These are phyloP conservation scores for Sanchytrium tribonematis DNA, from an alignment of 371 early-diverging fungal genomes.

Conservation along the genomic window DNA sequence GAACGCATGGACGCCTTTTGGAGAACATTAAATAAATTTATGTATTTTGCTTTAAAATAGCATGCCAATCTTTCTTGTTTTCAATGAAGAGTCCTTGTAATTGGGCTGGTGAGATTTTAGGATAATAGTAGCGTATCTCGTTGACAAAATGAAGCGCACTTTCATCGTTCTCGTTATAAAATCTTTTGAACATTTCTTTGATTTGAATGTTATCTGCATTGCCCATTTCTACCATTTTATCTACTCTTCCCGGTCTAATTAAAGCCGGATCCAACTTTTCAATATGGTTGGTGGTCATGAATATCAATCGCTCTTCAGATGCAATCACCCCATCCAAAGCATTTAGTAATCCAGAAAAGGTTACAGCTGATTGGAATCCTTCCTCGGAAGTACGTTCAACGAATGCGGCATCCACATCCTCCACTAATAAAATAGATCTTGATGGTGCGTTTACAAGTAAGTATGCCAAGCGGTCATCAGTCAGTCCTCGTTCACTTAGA, in stretches of 20 bases:
- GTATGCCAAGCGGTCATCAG: conserved; percentile 81
- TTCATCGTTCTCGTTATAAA: conserved; percentile 31
- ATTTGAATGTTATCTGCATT: conserved; percentile 50
- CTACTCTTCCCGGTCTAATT: conserved; percentile 93
- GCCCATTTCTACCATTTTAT: conserved; percentile 64
- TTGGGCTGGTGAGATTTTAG: conserved; percentile 36
- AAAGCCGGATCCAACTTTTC: conserved; percentile 87
- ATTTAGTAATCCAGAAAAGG: conserved; percentile 93
- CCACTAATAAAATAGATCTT: conserved; percentile 80
- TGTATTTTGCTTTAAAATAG: background rate
- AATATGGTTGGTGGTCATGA: conserved; percentile 98
- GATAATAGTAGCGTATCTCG: conserved; percentile 12
- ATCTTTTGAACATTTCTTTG: conserved; percentile 49
- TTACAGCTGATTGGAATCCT: conserved; percentile 64
- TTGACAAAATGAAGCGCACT: conserved; percentile 37
- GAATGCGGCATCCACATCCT: conserved; percentile 98
- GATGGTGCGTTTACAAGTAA: conserved; percentile 75
- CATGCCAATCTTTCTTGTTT: conserved; percentile 27
- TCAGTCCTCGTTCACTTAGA: conserved; percentile 66
- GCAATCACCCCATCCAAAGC: conserved; percentile 97
- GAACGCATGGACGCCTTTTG: no score
- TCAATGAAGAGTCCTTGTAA: conserved; percentile 86
- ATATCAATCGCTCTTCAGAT: conserved; percentile 81
- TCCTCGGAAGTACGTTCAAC: conserved; percentile 21
- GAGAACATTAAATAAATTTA: background rate